Conservation (phyloP, 176 grass and related monocot species). For the Carex cristatella region DNA sequence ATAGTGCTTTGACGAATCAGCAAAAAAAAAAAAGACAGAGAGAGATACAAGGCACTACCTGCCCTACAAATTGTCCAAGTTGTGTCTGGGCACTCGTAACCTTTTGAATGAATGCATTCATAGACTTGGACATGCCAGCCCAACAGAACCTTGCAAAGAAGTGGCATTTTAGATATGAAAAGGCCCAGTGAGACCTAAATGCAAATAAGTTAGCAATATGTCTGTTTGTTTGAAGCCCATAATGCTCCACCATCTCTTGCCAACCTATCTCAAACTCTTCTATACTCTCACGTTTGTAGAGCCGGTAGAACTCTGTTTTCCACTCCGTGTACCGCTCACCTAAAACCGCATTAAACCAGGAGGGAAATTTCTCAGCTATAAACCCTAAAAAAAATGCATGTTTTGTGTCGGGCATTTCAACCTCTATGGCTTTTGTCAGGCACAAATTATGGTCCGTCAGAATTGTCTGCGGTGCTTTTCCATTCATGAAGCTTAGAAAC, state of each 20-base stretch:
- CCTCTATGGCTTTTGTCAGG: conserved; percentile 54
- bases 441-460: conserved; percentile 57
- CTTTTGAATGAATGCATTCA: conserved; percentile 57
- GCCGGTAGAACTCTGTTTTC: conserved; percentile 46
- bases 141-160: conserved; percentile 43
- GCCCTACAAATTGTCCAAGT: conserved; percentile 53
- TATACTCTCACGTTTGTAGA: conserved; percentile 47
- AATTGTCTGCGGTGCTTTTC: conserved; percentile 52
- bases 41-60: conserved; percentile 25
- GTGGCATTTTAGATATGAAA: conserved; percentile 48
- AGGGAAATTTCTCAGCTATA: conserved; percentile 41
- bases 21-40: neutral
- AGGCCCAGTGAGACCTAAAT: conserved; percentile 45
- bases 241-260: conserved; percentile 51
- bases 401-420: conserved; percentile 56
- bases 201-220: conserved; percentile 47
- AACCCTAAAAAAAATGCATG: conserved; percentile 57
- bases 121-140: conserved; percentile 31
- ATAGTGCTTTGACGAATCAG: neutral
- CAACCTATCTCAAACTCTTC: conserved; percentile 59
- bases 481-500: conserved; percentile 79
- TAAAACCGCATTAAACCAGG: conserved; percentile 57
- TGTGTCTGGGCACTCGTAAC: conserved; percentile 45
- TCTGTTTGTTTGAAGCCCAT: conserved; percentile 47
- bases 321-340: conserved; percentile 45